Evolutionary conservation across 1,284 basidiomycete genomes (phyloP).

Genomic region (Termitomyces sp.): DNA sequence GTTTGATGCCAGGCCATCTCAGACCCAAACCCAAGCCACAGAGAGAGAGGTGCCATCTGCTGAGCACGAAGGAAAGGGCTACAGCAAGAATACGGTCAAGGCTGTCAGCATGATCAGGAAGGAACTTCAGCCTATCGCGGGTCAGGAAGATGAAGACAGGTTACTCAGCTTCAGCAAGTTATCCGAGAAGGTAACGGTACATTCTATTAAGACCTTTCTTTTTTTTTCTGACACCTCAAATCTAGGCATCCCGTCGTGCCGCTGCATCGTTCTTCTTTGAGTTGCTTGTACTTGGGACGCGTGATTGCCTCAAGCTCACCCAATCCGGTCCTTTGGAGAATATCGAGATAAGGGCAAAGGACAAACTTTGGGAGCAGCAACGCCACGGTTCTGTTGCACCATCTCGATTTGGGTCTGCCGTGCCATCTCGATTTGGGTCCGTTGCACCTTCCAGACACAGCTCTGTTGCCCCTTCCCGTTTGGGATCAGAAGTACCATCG

Average conservation of each 20-base stretch:
- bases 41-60: slow-evolving; percentile 33
- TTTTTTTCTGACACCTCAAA: neutral
- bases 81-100: slow-evolving; percentile 88
- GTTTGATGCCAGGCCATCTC: slow-evolving; percentile 69
- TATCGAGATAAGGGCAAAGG: slow-evolving; percentile 80
- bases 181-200: slow-evolving; percentile 60
- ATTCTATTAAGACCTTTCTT: neutral
- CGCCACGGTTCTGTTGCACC: slow-evolving; percentile 45
- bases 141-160: slow-evolving; percentile 47
- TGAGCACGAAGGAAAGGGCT: slow-evolving; percentile 62
- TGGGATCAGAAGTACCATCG: slow-evolving; percentile 20
- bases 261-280: slow-evolving; percentile 98
- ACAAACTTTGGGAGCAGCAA: slow-evolving; percentile 77
- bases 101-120: slow-evolving; percentile 79
- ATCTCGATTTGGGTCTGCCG: slow-evolving; percentile 21
- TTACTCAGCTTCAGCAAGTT: slow-evolving; percentile 69
- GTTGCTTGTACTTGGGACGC: slow-evolving; percentile 87
- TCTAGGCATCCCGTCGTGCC: slow-evolving; percentile 81
- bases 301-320: slow-evolving; percentile 80
- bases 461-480: slow-evolving; percentile 19
- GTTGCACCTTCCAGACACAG: slow-evolving; percentile 12
- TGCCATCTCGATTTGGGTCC: slow-evolving; percentile 10
- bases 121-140: slow-evolving; percentile 61
- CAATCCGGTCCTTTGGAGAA: slow-evolving; percentile 79
- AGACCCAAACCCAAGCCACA: slow-evolving; percentile 31